Conservation (phyloP, 1,284 basidiomycete species). For the Coniophora puteana region DNA sequence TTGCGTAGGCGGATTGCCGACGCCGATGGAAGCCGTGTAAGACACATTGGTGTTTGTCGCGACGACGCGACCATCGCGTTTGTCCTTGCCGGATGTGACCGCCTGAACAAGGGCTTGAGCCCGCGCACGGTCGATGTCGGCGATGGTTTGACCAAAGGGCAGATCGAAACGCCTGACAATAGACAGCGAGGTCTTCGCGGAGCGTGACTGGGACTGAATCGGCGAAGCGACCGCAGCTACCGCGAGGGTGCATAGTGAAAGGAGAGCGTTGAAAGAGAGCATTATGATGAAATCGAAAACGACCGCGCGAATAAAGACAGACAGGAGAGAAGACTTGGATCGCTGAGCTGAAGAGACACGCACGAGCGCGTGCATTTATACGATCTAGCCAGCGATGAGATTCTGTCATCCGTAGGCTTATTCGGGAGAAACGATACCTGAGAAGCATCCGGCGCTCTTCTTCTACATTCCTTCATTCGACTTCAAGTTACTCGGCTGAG, state of each 20-base stretch:
- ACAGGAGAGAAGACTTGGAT: too few relatives aligned
- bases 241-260: conserved; percentile 11
- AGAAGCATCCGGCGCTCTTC: too few relatives aligned
- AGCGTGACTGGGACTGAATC: conserved; percentile 7
- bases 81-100: conserved; percentile 15
- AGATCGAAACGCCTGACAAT: conserved; percentile 13
- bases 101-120: conserved; percentile 17
- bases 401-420: too few relatives aligned
- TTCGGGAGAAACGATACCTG: too few relatives aligned
- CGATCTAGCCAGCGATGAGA: too few relatives aligned
- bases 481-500: too few relatives aligned
- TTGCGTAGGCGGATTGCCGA: conserved; percentile 41
- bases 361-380: too few relatives aligned
- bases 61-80: conserved; percentile 13
- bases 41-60: conserved; percentile 16
- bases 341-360: too few relatives aligned
- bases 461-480: too few relatives aligned
- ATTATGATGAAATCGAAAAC: too few relatives aligned
- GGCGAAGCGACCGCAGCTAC: conserved; percentile 8
- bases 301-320: too few relatives aligned
- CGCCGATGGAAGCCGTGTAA: conserved; percentile 34
- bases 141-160: conserved; percentile 11
- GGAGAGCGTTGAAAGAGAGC: conserved; percentile 13
- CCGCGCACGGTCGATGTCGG: conserved; percentile 17
- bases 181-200: conserved; percentile 12